Conservation (phyloP, 2,329 filamentous ascomycete species). For the Neonectria faginata region DNA sequence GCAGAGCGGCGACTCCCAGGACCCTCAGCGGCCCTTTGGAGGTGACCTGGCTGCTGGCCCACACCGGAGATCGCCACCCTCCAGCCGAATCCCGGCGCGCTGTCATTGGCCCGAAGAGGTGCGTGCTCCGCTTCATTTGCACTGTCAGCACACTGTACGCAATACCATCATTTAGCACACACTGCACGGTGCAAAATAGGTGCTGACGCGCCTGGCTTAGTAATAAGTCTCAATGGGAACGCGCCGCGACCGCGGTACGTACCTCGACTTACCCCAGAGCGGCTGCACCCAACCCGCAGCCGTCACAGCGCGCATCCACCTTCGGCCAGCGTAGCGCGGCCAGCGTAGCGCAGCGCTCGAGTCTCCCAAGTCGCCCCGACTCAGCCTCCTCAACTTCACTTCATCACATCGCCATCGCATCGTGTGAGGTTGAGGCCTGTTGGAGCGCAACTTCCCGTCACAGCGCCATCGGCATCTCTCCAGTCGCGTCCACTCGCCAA, state of each 20-base stretch:
- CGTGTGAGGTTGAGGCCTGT: conserved; percentile 39
- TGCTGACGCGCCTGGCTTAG: conserved; percentile 1
- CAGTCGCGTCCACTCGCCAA: conserved; percentile 48
- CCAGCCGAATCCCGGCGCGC: conserved; percentile 9
- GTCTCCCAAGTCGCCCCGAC: conserved; percentile 35
- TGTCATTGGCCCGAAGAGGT: conserved; percentile 23
- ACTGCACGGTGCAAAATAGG: not conserved
- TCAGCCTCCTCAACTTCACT: conserved; percentile 48
- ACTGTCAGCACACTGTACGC: conserved; percentile 1
- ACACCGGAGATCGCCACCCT: conserved; percentile 38
- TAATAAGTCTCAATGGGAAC: not conserved
- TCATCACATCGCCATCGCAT: conserved; percentile 35
- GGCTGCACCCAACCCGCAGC: conserved; percentile 29
- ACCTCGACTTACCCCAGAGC: conserved; percentile 30
- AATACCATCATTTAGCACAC: not conserved
- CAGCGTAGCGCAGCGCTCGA: conserved; percentile 28
- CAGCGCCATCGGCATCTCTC: conserved; percentile 41
- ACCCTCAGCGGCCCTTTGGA: conserved; percentile 1
- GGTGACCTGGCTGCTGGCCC: not conserved
- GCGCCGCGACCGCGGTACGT: conserved; percentile 9
- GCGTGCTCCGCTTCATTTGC: not conserved
- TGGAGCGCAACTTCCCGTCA: conserved; percentile 39
- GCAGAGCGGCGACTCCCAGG: conserved; percentile 27
- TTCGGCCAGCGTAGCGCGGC: conserved; percentile 30
- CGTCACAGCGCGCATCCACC: conserved; percentile 41